Evolutionary conservation across 495 filamentous ascomycete species (phyloP).

Genomic region (Stereocaulon alpinum): DNA sequence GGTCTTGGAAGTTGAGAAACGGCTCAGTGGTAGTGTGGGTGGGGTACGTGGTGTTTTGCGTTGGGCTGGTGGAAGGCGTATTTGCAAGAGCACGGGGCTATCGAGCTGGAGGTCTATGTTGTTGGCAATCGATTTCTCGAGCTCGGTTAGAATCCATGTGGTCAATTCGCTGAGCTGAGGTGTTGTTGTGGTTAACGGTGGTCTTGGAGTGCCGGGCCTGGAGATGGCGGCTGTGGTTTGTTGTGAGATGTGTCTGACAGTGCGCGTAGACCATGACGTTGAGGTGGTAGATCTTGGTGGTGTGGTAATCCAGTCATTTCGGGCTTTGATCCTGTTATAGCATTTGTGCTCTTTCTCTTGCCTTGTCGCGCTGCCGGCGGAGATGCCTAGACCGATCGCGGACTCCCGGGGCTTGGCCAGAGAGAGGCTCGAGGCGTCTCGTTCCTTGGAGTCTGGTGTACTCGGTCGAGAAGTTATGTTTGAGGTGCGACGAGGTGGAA

Average conservation of each 20-base stretch:
- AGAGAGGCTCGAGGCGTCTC: background rate
- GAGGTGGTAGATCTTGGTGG: background rate
- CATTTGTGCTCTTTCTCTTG: constrained; percentile 5
- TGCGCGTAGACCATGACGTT: background rate
- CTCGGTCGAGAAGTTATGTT: constrained; percentile 1
- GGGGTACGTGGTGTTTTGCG: background rate
- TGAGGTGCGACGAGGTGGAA: constrained; percentile 8
- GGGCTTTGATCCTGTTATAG: constrained; percentile 11
- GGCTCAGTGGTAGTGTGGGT: background rate
- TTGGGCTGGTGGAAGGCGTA: constrained; percentile 1
- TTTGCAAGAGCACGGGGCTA: background rate
- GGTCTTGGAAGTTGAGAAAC: background rate
- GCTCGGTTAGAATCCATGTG: constrained; percentile 5
- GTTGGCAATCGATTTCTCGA: background rate
- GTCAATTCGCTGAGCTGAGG: background rate
- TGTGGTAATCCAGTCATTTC: background rate
- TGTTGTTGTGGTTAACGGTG: background rate
- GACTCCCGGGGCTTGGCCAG: background rate
- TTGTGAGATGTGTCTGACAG: background rate
- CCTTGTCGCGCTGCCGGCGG: background rate
- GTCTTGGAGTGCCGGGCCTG: background rate
- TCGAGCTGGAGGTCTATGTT: background rate
- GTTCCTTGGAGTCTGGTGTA: background rate
- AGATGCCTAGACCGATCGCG: background rate
- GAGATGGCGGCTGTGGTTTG: no score